These are phyloP conservation scores for Hyphopichia burtonii DNA, from an alignment of 1,139 yeast genomes.

Conservation along the genomic window DNA sequence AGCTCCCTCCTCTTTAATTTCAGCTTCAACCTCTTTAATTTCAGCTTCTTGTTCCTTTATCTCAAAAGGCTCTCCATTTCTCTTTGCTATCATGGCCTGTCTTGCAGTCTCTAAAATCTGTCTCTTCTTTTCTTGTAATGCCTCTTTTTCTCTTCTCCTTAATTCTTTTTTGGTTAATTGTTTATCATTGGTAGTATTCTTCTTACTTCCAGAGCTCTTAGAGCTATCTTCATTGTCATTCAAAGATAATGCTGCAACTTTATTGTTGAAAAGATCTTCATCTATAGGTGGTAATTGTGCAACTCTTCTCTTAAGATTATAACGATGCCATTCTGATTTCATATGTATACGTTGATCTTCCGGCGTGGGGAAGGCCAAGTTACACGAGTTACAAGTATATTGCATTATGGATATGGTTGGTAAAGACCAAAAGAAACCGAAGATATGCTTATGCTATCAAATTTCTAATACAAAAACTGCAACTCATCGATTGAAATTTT, in stretches of 20 bases:
- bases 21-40: constrained; percentile 7
- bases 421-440: background rate
- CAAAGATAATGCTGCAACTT: constrained; percentile 37
- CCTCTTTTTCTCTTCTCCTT: constrained; percentile 65
- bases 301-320: constrained; percentile 59
- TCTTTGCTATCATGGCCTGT: constrained; percentile 46
- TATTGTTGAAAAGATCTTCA: constrained; percentile 46
- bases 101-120: constrained; percentile 61
- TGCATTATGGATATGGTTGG: constrained; percentile 11
- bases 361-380: constrained; percentile 38
- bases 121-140: constrained; percentile 58
- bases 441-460: background rate
- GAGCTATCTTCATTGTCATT: constrained; percentile 14
- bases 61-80: constrained; percentile 14
- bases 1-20: too few relatives aligned
- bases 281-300: constrained; percentile 57
- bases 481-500: background rate
- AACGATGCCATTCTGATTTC: constrained; percentile 77
- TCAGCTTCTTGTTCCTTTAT: constrained; percentile 3
- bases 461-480: background rate
- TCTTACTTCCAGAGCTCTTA: background rate
- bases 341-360: constrained; percentile 47
- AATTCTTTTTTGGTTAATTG: constrained; percentile 60
- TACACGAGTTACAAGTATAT: constrained; percentile 48
- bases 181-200: constrained; percentile 21